Percentiles rank a stretch among this genome's conserved stretches.
Conservation (phyloP, 495 filamentous ascomycete species). For the Neurospora sp. region DNA sequence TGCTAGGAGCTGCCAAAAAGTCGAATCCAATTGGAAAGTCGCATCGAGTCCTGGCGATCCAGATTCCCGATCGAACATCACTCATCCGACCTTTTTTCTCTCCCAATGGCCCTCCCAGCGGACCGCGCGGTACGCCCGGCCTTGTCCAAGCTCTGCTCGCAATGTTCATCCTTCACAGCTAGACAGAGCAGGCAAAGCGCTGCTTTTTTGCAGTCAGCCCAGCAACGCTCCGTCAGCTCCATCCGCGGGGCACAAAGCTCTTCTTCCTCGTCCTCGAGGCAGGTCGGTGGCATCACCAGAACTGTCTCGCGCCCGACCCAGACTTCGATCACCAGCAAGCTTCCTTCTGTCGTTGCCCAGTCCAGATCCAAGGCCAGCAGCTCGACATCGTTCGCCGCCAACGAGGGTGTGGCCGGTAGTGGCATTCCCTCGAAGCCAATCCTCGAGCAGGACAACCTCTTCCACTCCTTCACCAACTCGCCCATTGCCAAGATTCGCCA, state of each 20-base stretch:
- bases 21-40: neutral
- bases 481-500: slow-evolving; percentile 74
- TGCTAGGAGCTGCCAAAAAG: neutral
- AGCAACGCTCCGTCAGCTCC: slow-evolving; percentile 5
- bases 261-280: neutral
- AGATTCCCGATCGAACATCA: neutral
- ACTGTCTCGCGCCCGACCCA: neutral
- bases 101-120: slow-evolving; percentile 17
- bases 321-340: slow-evolving; percentile 6
- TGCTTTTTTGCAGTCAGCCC: slow-evolving; percentile 10
- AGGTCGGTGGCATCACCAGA: neutral
- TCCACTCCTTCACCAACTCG: slow-evolving; percentile 82
- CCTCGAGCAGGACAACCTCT: slow-evolving; percentile 72
- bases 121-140: slow-evolving; percentile 21
- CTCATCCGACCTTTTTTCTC: neutral
- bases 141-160: slow-evolving; percentile 19
- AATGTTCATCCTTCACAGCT: slow-evolving; percentile 15
- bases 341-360: slow-evolving; percentile 13
- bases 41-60: neutral
- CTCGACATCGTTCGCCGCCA: neutral
- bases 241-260: slow-evolving; percentile 7
- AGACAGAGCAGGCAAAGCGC: slow-evolving; percentile 7
- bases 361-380: slow-evolving; percentile 2
- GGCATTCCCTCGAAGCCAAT: slow-evolving; percentile 24
- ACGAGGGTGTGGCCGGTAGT: neutral